Conservation (phyloP, 345 rosid species). For the Isatis tinctoria region DNA sequence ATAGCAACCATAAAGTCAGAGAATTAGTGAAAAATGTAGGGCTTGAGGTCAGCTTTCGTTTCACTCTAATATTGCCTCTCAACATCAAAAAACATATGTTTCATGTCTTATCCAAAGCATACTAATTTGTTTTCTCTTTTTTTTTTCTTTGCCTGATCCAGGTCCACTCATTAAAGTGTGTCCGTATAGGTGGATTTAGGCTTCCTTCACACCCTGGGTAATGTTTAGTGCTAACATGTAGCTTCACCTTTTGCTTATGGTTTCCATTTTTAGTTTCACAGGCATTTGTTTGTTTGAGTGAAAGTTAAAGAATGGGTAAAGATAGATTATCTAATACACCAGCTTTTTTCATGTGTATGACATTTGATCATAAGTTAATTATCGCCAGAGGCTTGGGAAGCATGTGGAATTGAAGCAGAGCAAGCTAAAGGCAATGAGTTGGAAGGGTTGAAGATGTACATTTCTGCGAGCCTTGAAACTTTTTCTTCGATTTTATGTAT, state of each 20-base stretch:
- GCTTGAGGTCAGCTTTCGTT: conserved; percentile 68
- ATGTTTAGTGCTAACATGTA: conserved; percentile 2
- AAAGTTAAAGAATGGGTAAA: not conserved
- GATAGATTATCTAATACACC: not conserved
- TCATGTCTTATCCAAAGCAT: not conserved
- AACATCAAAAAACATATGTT: not conserved
- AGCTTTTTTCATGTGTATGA: not conserved
- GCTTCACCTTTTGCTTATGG: not conserved
- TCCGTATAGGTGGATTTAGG: conserved; percentile 85
- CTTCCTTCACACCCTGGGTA: conserved; percentile 94
- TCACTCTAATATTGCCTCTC: not conserved
- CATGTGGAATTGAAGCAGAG: conserved; percentile 59
- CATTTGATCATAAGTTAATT: not conserved
- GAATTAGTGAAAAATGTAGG: conserved; percentile 92
- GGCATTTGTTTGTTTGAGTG: not conserved
- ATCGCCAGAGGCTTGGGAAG: conserved; percentile 61
- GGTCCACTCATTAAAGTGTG: conserved; percentile 76
- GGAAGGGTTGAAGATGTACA: conserved; percentile 42
- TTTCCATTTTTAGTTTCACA: not conserved
- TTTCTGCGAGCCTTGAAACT: not conserved
- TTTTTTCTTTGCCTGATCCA: conserved; percentile 31
- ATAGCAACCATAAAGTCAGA: conserved; percentile 91
- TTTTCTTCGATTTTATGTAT: not conserved
- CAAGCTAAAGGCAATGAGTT: conserved; percentile 69
- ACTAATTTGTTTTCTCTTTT: not conserved